Evolutionary conservation across 1,284 basidiomycete species (phyloP).

Genomic region (Lignosus rhinocerotis): DNA sequence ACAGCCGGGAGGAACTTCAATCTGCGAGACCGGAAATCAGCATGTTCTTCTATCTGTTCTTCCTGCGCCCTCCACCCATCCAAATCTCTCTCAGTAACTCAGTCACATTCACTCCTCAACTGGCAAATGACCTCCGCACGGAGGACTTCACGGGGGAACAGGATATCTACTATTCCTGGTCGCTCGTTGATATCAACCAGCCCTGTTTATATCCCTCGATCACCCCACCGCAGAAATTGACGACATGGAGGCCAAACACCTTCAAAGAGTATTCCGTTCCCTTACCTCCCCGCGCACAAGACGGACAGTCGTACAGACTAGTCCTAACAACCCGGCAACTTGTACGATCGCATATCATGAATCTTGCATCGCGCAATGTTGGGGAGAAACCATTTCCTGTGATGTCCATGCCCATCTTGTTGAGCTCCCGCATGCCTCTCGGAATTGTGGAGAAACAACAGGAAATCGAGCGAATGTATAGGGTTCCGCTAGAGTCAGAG

Average conservation of each 20-base stretch:
- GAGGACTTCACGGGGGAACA: conserved; percentile 49
- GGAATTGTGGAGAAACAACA: conserved; percentile 60
- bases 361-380: conserved; percentile 32
- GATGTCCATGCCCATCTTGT: conserved; percentile 63
- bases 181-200: conserved; percentile 10
- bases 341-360: conserved; percentile 31
- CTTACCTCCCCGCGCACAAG: conserved; percentile 50
- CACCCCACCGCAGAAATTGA: conserved; percentile 61
- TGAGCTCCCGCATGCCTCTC: conserved; percentile 35
- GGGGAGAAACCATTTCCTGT: conserved; percentile 56
- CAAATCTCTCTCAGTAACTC: conserved; percentile 41
- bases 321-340: conserved; percentile 46
- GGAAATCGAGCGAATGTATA: conserved; percentile 63
- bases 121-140: conserved; percentile 81
- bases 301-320: conserved; percentile 65
- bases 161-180: conserved; percentile 48
- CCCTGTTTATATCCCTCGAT: conserved; percentile 21
- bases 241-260: conserved; percentile 62
- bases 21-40: background rate
- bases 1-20: background rate
- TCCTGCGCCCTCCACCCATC: conserved; percentile 71
- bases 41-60: conserved; percentile 81
- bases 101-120: conserved; percentile 66
- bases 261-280: conserved; percentile 75
- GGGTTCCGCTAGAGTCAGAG: conserved; percentile 31